These are phyloP conservation scores for Trichothecium roseum DNA, from an alignment of 2,329 filamentous ascomycete species.

Conservation along the genomic window DNA sequence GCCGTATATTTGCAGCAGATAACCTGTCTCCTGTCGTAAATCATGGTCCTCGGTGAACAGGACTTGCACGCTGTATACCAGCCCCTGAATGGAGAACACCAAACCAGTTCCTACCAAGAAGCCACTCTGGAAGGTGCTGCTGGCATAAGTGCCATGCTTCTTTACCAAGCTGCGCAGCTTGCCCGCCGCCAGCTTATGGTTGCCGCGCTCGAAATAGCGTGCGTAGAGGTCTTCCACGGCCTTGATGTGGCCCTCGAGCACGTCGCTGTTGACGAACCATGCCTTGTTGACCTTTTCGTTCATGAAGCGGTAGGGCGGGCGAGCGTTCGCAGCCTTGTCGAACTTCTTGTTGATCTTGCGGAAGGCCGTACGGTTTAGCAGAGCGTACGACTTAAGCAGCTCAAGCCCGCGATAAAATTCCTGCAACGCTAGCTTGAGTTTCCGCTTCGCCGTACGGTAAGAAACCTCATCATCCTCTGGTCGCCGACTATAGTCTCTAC, in stretches of 20 bases:
- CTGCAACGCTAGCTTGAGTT: constrained; percentile 81
- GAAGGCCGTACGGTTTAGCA: constrained; percentile 87
- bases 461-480: constrained; percentile 49
- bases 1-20: constrained; percentile 79
- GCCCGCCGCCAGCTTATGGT: constrained; percentile 80
- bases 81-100: constrained; percentile 56
- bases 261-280: constrained; percentile 84
- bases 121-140: constrained; percentile 49
- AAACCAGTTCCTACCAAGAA: constrained; percentile 58
- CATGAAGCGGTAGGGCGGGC: constrained; percentile 72
- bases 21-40: constrained; percentile 46
- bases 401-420: constrained; percentile 92
- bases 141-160: constrained; percentile 45
- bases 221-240: constrained; percentile 86
- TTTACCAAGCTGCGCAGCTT: constrained; percentile 69
- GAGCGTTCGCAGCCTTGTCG: constrained; percentile 77
- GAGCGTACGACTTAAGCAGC: constrained; percentile 79
- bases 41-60: constrained; percentile 34
- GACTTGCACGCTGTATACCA: constrained; percentile 49
- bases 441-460: constrained; percentile 80
- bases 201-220: constrained; percentile 86
- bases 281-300: constrained; percentile 83
- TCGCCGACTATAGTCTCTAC: constrained; percentile 41
- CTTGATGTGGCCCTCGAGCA: constrained; percentile 69
- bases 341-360: constrained; percentile 99